These are phyloP conservation scores for Wickerhamiella australiensis DNA, from an alignment of 805 yeast species.

Conservation along the genomic window DNA sequence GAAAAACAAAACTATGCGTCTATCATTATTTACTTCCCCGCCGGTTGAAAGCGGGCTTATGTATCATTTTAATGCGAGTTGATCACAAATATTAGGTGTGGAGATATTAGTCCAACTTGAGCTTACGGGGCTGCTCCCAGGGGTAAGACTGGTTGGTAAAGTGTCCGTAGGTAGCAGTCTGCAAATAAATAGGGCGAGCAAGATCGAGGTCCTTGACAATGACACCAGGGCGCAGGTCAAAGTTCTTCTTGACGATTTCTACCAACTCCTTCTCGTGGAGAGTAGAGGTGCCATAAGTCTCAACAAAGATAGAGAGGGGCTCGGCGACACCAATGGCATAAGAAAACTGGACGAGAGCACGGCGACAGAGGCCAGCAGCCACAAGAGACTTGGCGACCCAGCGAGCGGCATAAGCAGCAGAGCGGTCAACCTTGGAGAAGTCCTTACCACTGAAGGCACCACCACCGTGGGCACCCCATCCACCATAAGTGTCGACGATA, in stretches of 20 bases:
- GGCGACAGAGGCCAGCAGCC: conserved; percentile 85
- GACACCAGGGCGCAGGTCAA: conserved; percentile 99
- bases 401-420: conserved; percentile 99
- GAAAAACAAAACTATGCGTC: background rate
- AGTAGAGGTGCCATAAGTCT: conserved; percentile 95
- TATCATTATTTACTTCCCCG: conserved; percentile 2
- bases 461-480: conserved; percentile 99
- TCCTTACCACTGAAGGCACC: conserved; percentile 99
- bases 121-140: conserved; percentile 87
- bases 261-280: conserved; percentile 83
- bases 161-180: conserved; percentile 99
- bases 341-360: conserved; percentile 96
- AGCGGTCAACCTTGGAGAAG: conserved; percentile 98
- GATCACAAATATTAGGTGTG: conserved; percentile 5
- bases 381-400: conserved; percentile 99
- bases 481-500: conserved; percentile 99
- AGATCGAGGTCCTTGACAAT: conserved; percentile 91
- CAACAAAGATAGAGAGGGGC: conserved; percentile 95
- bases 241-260: conserved; percentile 81
- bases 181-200: conserved; percentile 98
- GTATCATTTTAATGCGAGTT: conserved; percentile 5
- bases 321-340: conserved; percentile 99
- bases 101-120: conserved; percentile 23
- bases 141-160: conserved; percentile 98
- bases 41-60: conserved; percentile 11